Evolutionary conservation across 2,329 filamentous ascomycete species (phyloP).

Genomic region (Chaetomium sp.): DNA sequence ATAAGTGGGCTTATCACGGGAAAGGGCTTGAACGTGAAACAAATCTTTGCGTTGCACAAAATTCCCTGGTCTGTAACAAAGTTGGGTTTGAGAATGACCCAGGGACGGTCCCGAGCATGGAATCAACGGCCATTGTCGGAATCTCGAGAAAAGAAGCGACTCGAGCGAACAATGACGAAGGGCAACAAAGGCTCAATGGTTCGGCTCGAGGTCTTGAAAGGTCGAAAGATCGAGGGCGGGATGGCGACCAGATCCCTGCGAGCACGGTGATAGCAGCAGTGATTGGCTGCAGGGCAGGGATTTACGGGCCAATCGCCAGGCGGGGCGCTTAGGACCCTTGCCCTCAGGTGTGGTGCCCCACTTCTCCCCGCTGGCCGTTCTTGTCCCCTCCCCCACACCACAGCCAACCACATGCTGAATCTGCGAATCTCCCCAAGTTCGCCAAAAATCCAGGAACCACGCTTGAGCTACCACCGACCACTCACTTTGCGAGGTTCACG

Average conservation of each 20-base stretch:
- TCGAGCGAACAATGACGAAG: conserved; percentile 20
- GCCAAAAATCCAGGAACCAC: background rate
- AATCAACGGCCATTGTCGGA: conserved; percentile 12
- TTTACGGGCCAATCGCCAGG: conserved; percentile 19
- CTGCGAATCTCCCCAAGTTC: conserved; percentile 1
- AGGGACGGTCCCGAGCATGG: no score
- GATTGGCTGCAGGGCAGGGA: conserved; percentile 22
- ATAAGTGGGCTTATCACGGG: no score
- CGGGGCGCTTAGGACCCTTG: conserved; percentile 24
- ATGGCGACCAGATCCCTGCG: conserved; percentile 20
- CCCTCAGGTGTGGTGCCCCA: conserved; percentile 9
- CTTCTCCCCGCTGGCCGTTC: conserved; percentile 14
- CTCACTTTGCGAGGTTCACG: no score
- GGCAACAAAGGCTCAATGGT: conserved; percentile 10
- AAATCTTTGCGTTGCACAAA: no score
- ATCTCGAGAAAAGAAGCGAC: background rate
- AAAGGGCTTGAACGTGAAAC: no score
- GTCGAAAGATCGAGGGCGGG: conserved; percentile 20
- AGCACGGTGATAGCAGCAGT: conserved; percentile 21
- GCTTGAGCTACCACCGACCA: no score
- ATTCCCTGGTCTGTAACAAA: no score
- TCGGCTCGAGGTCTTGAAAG: no score
- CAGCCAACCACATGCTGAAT: conserved; percentile 18
- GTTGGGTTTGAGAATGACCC: no score
- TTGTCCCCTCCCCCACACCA: conserved; percentile 12